Evolutionary conservation across 805 yeast genomes (phyloP).

Genomic region (Pichia ethanolica): DNA sequence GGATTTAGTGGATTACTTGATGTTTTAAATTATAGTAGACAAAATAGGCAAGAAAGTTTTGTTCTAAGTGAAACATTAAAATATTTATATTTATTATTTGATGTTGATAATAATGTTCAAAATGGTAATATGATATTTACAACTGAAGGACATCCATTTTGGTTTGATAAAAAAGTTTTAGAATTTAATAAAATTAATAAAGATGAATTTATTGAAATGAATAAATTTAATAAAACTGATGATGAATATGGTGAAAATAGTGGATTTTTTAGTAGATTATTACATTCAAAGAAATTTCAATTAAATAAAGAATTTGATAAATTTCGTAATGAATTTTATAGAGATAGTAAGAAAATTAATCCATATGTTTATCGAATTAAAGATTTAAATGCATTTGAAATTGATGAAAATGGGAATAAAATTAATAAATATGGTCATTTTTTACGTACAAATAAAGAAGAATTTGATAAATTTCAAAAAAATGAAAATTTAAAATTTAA

Average conservation of each 20-base stretch:
- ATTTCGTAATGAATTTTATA: constrained; percentile 7
- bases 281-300: constrained; percentile 1
- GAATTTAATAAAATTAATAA: constrained; percentile 6
- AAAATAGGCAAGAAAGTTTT: constrained; percentile 88
- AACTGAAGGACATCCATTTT: constrained; percentile 89
- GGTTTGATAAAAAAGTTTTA: constrained; percentile 44
- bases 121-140: constrained; percentile 46
- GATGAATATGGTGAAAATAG: background rate
- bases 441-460: background rate
- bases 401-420: background rate
- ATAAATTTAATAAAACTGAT: constrained; percentile 1
- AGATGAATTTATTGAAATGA: constrained; percentile 16
- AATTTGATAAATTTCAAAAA: background rate
- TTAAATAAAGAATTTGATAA: constrained; percentile 13
- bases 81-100: constrained; percentile 74
- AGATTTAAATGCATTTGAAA: background rate
- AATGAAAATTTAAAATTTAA: background rate
- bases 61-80: constrained; percentile 83
- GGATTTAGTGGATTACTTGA: constrained; percentile 79
- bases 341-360: background rate
- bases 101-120: constrained; percentile 48
- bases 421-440: background rate
- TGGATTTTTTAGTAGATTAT: constrained; percentile 1
- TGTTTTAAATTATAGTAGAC: constrained; percentile 50
- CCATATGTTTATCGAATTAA: background rate